Percentiles rank a stretch among this genome's conserved stretches.
These are phyloP conservation scores for Heracleum sosnowskyi DNA, from an alignment of 129 eudicot species.

Conservation along the genomic window DNA sequence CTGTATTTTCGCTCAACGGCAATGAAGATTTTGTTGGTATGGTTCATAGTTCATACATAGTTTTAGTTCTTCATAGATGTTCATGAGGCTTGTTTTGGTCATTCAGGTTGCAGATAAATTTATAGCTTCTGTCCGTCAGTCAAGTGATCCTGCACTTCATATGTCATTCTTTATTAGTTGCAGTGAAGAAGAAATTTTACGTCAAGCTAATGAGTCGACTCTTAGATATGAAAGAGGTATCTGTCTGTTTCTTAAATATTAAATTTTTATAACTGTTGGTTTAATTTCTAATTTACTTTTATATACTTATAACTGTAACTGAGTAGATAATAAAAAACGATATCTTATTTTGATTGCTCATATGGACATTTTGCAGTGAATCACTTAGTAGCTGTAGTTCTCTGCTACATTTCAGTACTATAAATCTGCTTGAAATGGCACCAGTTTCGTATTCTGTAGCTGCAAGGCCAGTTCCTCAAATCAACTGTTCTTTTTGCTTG, in stretches of 20 bases:
- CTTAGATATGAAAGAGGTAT: constrained; percentile 63
- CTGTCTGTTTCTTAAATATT: neutral
- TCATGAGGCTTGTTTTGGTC: neutral
- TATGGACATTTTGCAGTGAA: neutral
- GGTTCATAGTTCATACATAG: neutral
- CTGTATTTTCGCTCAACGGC: neutral
- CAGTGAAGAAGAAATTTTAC: constrained; percentile 43
- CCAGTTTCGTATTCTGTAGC: neutral
- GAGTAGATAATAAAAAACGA: neutral
- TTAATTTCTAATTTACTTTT: too few species aligned
- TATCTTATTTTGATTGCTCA: neutral
- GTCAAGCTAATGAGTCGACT: constrained; percentile 84
- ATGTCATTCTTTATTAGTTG: constrained; percentile 83
- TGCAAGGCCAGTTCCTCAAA: neutral
- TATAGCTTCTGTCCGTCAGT: constrained; percentile 44
- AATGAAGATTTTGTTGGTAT: neutral
- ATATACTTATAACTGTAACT: too few species aligned
- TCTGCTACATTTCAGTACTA: neutral
- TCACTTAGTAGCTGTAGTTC: neutral
- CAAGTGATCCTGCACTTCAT: constrained; percentile 31
- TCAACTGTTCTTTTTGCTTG: too few species aligned
- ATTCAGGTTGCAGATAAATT: constrained; percentile 72
- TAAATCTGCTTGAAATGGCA: neutral
- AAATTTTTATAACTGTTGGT: neutral
- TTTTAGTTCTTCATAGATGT: neutral